Conservation (phyloP, 2,329 filamentous ascomycete genomes). For the Verticillium nubilum region DNA sequence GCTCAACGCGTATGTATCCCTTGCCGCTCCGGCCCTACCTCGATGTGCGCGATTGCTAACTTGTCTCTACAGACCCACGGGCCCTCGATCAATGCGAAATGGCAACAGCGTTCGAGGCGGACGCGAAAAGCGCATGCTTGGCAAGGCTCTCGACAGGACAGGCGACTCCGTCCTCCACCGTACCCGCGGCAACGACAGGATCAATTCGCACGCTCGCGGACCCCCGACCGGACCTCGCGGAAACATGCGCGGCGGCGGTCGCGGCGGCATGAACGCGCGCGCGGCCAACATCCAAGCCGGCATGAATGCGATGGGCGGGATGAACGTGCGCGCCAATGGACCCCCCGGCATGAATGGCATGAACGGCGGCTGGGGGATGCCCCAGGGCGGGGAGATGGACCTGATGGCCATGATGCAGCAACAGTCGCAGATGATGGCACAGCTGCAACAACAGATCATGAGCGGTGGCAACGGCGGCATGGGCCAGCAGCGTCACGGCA, state of each 20-base stretch:
- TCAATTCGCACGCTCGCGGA: slow-evolving; percentile 71
- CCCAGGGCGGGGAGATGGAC: slow-evolving; percentile 44
- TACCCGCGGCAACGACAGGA: slow-evolving; percentile 70
- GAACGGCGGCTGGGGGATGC: slow-evolving; percentile 41
- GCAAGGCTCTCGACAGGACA: slow-evolving; percentile 76
- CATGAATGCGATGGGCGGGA: slow-evolving; percentile 30
- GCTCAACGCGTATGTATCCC: slow-evolving; percentile 51
- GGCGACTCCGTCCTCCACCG: slow-evolving; percentile 74
- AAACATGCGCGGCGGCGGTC: slow-evolving; percentile 41
- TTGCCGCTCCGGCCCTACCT: background rate
- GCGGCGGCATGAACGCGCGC: slow-evolving; percentile 39
- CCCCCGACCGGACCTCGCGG: slow-evolving; percentile 67
- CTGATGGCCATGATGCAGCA: slow-evolving; percentile 79
- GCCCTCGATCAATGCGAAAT: slow-evolving; percentile 91
- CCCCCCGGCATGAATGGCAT: slow-evolving; percentile 32
- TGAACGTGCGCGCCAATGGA: slow-evolving; percentile 30
- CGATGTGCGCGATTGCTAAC: slow-evolving; percentile 31
- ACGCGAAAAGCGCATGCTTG: slow-evolving; percentile 77
- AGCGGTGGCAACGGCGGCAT: slow-evolving; percentile 42
- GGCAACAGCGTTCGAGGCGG: slow-evolving; percentile 50
- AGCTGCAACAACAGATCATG: slow-evolving; percentile 60
- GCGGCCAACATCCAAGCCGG: slow-evolving; percentile 45
- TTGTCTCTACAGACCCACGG: slow-evolving; percentile 61
- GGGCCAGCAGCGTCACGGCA: slow-evolving; percentile 34
- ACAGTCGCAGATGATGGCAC: slow-evolving; percentile 80